Evolutionary conservation across 2,329 filamentous ascomycete genomes (phyloP).

Genomic region (Paecilomyces dactylethromorphus): DNA sequence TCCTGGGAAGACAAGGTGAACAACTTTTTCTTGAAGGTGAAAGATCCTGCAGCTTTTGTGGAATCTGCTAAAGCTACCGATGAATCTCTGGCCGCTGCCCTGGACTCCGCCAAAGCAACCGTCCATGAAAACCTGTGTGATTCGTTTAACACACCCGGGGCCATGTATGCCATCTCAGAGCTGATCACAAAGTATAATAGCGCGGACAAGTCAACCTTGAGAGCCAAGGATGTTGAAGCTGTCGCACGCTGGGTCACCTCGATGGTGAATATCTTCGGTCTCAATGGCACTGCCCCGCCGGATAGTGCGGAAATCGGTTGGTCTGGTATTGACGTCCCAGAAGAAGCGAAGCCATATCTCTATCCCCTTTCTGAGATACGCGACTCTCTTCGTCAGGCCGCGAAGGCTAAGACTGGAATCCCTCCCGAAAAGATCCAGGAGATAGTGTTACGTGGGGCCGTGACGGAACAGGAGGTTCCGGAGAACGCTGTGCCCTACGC

Average conservation of each 20-base stretch:
- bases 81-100: constrained; percentile 39
- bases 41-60: constrained; percentile 35
- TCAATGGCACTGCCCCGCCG: constrained; percentile 42
- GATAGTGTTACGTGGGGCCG: constrained; percentile 25
- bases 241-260: constrained; percentile 74
- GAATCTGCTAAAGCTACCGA: constrained; percentile 22
- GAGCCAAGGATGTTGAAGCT: constrained; percentile 42
- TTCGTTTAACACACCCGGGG: constrained; percentile 79
- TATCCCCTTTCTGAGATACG: constrained; percentile 52
- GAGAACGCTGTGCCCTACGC: constrained; percentile 39
- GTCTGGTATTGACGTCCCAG: constrained; percentile 58
- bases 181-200: constrained; percentile 73
- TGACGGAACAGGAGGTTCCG: constrained; percentile 13
- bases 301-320: constrained; percentile 50
- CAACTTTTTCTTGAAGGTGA: constrained; percentile 59
- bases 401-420: constrained; percentile 44
- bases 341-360: constrained; percentile 54
- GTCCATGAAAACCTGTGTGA: constrained; percentile 65
- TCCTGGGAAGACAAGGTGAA: constrained; percentile 76
- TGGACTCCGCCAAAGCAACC: constrained; percentile 50
- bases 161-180: constrained; percentile 71
- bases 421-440: constrained; percentile 30
- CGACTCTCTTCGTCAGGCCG: constrained; percentile 52
- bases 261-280: constrained; percentile 77
- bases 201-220: constrained; percentile 39